Conservation (phyloP, 2,329 filamentous ascomycete genomes). For the Xylariaceae sp. region DNA sequence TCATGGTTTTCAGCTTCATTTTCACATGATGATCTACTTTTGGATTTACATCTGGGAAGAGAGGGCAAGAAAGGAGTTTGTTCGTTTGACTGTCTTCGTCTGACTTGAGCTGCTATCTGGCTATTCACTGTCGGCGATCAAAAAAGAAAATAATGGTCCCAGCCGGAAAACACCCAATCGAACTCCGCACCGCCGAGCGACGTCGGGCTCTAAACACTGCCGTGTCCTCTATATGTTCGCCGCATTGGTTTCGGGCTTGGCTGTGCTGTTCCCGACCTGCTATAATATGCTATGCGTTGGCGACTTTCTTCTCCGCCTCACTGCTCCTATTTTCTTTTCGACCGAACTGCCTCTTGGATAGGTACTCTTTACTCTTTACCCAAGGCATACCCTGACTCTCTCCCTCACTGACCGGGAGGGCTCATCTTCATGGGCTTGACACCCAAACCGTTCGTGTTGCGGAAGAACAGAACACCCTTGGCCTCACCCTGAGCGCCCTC, state of each 20-base stretch:
- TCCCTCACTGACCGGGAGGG: conserved; percentile 16
- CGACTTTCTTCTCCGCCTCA: neutral
- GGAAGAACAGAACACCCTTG: conserved; percentile 87
- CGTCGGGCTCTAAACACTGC: neutral
- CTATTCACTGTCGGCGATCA: neutral
- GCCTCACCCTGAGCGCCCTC: conserved; percentile 73
- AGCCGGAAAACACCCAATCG: neutral
- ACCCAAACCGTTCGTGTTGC: conserved; percentile 87
- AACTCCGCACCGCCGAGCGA: conserved; percentile 11
- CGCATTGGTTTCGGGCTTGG: neutral
- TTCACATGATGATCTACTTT: too few species aligned
- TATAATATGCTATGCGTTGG: neutral
- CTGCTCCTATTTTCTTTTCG: neutral
- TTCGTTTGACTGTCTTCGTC: too few species aligned
- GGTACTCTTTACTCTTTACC: neutral
- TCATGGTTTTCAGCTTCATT: too few species aligned
- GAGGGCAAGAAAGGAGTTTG: too few species aligned
- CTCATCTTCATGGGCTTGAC: conserved; percentile 39
- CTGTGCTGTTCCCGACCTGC: neutral
- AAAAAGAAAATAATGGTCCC: neutral
- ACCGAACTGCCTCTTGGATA: neutral
- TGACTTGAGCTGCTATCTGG: neutral
- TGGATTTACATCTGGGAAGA: too few species aligned
- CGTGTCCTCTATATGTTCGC: neutral
- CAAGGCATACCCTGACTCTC: neutral